Percentiles rank a stretch among this genome's conserved stretches.
Conservation (phyloP, 495 filamentous ascomycete species). For the Neurospora pannonica region DNA sequence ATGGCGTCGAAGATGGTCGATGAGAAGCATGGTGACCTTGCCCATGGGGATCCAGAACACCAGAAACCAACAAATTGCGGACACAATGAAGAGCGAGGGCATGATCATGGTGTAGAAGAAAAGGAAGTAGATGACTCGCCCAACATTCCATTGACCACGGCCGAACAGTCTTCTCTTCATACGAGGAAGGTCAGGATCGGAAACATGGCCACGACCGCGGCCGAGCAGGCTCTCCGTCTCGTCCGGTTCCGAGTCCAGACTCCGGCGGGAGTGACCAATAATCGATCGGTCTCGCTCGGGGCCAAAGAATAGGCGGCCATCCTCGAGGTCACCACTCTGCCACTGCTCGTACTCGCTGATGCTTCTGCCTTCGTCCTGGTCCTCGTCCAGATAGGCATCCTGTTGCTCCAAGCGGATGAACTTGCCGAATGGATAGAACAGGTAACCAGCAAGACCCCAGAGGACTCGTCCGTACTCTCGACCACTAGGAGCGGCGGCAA, state of each 20-base stretch:
- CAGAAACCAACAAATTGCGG: constrained; percentile 83
- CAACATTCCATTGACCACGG: constrained; percentile 88
- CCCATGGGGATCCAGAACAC: constrained; percentile 99
- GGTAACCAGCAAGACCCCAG: constrained; percentile 71
- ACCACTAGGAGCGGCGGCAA: constrained; percentile 69
- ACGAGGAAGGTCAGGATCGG: constrained; percentile 41
- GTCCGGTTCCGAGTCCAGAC: constrained; percentile 70
- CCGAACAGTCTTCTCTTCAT: constrained; percentile 88
- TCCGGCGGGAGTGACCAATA: constrained; percentile 78
- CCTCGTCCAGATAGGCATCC: constrained; percentile 89
- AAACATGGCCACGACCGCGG: constrained; percentile 32
- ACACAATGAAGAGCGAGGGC: constrained; percentile 79
- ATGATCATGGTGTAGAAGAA: constrained; percentile 94
- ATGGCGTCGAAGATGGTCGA: constrained; percentile 86
- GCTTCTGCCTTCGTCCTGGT: constrained; percentile 96
- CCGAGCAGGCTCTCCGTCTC: constrained; percentile 88
- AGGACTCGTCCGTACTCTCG: constrained; percentile 81
- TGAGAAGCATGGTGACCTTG: constrained; percentile 80
- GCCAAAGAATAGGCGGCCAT: constrained; percentile 92
- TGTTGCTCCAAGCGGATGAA: constrained; percentile 90
- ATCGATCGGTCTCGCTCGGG: constrained; percentile 70
- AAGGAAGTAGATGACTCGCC: constrained; percentile 88
- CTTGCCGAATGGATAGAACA: constrained; percentile 94
- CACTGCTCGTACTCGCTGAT: constrained; percentile 99
- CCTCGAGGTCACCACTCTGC: constrained; percentile 95